phyloP scores from a whole-genome alignment of 345 rosid genomes.

The Balakata baccata region DNA sequence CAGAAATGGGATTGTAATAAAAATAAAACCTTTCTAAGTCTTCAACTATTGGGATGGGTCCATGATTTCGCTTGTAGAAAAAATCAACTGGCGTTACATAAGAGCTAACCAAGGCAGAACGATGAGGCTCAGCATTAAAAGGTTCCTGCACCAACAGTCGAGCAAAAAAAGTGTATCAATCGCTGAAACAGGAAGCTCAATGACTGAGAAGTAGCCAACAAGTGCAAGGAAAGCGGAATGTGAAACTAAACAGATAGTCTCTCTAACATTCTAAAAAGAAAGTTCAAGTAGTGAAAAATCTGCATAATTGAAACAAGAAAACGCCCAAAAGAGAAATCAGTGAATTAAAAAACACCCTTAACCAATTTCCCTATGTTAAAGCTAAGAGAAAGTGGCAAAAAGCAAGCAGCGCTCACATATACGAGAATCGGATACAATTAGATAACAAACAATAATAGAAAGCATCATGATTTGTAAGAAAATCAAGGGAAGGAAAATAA shows the following conservation, averaged over 20 bases:
- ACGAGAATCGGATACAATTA: not conserved
- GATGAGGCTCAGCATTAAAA: conserved; percentile 92
- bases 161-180: not conserved
- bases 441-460: not conserved
- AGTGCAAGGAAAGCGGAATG: not conserved
- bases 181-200: not conserved
- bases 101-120: conserved; percentile 60
- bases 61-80: conserved; percentile 94
- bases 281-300: not conserved
- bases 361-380: not conserved
- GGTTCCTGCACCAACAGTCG: conserved; percentile 56
- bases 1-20: conserved; percentile 4
- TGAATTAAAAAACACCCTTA: not conserved
- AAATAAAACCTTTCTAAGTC: conserved; percentile 54
- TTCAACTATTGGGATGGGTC: conserved; percentile 83
- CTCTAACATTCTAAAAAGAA: no score
- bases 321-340: not conserved
- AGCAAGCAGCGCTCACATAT: not conserved
- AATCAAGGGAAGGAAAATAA: not conserved
- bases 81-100: conserved; percentile 80
- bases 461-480: not conserved
- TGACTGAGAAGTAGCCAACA: not conserved
- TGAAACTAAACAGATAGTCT: not conserved
- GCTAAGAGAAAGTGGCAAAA: not conserved
- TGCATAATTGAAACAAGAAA: not conserved